Percentiles rank a stretch among this genome's conserved stretches.
These are phyloP conservation scores for Phlyctochytrium arcticum DNA, from an alignment of 192 early-diverging fungal species.

Conservation along the genomic window DNA sequence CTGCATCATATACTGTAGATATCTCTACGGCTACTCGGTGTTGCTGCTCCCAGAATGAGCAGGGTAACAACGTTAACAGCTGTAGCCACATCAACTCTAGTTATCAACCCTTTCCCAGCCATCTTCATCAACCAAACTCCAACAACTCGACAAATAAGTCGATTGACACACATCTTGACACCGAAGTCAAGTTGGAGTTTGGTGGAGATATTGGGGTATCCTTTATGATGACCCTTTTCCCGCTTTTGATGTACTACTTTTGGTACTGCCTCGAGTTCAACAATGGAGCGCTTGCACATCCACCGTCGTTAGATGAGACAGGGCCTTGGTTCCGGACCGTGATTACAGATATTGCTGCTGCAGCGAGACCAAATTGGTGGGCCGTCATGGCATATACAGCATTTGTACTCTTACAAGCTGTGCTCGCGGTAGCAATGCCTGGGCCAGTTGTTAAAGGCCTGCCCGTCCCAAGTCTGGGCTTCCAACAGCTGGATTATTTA, in stretches of 20 bases:
- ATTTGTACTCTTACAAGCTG: conserved; percentile 55
- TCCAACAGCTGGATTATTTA: conserved; percentile 49
- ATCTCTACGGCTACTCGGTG: too few relatives aligned
- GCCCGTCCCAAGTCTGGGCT: conserved; percentile 63
- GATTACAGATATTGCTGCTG: conserved; percentile 41
- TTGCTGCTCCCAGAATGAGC: too few relatives aligned
- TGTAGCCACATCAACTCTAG: too few relatives aligned
- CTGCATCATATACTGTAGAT: too few relatives aligned
- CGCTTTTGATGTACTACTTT: conserved; percentile 69
- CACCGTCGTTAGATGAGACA: conserved; percentile 36
- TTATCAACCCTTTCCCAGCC: too few relatives aligned
- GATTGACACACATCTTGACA: conserved; percentile 53
- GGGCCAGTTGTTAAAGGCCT: conserved; percentile 65
- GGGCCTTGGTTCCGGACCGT: conserved; percentile 41
- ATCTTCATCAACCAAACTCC: too few relatives aligned
- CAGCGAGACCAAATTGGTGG: conserved; percentile 52
- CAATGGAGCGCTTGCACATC: conserved; percentile 52
- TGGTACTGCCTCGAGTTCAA: conserved; percentile 68
- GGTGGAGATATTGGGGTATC: conserved; percentile 64
- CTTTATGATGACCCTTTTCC: conserved; percentile 72
- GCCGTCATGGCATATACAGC: conserved; percentile 57
- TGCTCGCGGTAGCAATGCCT: conserved; percentile 60
- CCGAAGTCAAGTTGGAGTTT: conserved; percentile 66
- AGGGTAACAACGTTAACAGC: too few relatives aligned
- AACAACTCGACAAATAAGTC: neutral